Conservation (phyloP, 306 rosid species). For the Cucurbita pepo region DNA sequence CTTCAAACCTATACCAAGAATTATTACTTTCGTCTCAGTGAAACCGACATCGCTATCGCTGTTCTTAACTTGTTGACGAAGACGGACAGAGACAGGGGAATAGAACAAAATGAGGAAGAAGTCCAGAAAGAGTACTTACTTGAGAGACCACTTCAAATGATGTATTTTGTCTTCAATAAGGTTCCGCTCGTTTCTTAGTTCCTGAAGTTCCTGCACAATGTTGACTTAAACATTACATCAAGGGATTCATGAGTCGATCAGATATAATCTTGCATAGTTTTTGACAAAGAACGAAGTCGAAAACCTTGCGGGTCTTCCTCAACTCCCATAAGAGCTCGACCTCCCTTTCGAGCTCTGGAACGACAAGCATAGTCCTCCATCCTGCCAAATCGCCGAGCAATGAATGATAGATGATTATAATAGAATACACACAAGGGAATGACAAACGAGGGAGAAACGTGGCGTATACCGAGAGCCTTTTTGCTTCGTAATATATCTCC, state of each 20-base stretch:
- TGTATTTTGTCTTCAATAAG: constrained; percentile 72
- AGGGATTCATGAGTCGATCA: not conserved
- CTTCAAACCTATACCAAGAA: constrained; percentile 37
- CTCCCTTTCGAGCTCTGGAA: constrained; percentile 93
- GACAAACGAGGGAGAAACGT: not conserved
- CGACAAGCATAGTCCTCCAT: constrained; percentile 99
- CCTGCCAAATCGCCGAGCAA: constrained; percentile 25
- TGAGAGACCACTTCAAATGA: constrained; percentile 70
- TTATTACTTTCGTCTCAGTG: not conserved
- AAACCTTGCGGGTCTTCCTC: constrained; percentile 78
- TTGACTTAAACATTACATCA: not conserved
- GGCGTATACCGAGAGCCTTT: constrained; percentile 78
- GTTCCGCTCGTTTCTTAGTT: constrained; percentile 65
- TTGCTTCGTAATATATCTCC: constrained; percentile 96
- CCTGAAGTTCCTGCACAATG: constrained; percentile 53
- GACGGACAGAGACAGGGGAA: not conserved
- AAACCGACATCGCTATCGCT: not conserved
- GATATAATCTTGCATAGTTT: not conserved
- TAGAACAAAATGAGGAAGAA: not conserved
- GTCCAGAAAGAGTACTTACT: constrained; percentile 32
- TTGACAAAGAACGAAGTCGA: not conserved
- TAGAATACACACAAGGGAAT: not conserved
- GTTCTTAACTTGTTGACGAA: not conserved
- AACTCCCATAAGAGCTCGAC: constrained; percentile 71
- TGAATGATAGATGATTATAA: not conserved